Base-by-base conservation (phyloP, 192 early-diverging fungal species). In the Anaeromyces robustus region DNA sequence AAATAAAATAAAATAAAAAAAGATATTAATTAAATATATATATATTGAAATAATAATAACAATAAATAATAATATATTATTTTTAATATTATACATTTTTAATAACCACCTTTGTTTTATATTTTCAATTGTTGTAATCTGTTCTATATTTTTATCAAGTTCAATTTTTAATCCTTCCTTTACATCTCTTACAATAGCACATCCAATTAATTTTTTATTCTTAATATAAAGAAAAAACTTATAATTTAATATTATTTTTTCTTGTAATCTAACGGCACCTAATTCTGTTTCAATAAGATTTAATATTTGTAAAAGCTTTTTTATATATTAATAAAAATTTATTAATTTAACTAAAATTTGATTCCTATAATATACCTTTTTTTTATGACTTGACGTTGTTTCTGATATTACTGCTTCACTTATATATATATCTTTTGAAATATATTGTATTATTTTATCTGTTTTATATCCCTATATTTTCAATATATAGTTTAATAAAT, bases 141-240 rank as follows among this genome's bases (percentile, higher is more conserved):
- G 12, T 52, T 52, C 14, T 52, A 52, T 52, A 22, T 52, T 14
- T 3, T 52, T 22, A 16, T 22, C 43, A 22, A 52, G 18, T 52
- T 52, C 43, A 14, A 52, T 22, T 52, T 22, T 52, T 22, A 22
- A 52, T 52, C 43, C 43, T 52, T 52, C 14, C 22, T 16, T 16
- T 52, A 52, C 43, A 22, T 52, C 43, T 29, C 83, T 82, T 0
- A 80, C 83, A 12, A 84, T 37, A 16, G 83, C 29, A 32, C 80
- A 83, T 18, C 83, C 83, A 13, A 83, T 68, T 12, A 84, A 81
- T 83, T 79, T 79, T 22, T n/a, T 78, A 30, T 84, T 83, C 9
- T 30, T 30, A 77, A 83, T 37, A 80, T 80, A 84, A 28, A 84
- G 29, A 83, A 41, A 29, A 26, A 29, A 30, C 22, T 52, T 52